A percentile compares a stretch with the other conserved stretches of the same genome.
These are phyloP conservation scores for Nyctanthes arbortristis DNA, from an alignment of 257 asterid genomes.

Conservation along the genomic window DNA sequence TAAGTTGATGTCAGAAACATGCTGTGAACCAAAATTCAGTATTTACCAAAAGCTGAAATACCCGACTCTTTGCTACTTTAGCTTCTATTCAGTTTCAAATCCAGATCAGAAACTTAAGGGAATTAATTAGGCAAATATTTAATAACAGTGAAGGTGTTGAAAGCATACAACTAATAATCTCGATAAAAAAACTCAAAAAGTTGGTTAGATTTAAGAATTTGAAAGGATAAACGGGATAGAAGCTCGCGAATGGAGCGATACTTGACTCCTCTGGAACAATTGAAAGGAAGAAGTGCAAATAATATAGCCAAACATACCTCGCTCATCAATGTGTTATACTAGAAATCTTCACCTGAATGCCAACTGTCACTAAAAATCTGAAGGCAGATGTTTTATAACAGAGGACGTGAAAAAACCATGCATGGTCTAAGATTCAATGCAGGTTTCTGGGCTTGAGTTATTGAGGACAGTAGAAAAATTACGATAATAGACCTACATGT, in stretches of 20 bases:
- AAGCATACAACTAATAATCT: slow-evolving; percentile 12
- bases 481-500: too few relatives aligned
- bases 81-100: not conserved
- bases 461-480: too few relatives aligned
- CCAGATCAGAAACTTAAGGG: slow-evolving; percentile 2
- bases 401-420: too few relatives aligned
- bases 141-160: slow-evolving; percentile 5
- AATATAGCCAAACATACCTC: not conserved
- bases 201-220: slow-evolving; percentile 6
- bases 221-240: not conserved
- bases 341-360: not conserved
- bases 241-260: not conserved
- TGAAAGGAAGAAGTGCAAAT: not conserved
- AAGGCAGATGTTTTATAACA: too few relatives aligned
- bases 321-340: not conserved
- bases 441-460: too few relatives aligned
- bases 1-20: not conserved
- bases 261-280: not conserved
- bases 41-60: not conserved
- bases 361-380: not conserved
- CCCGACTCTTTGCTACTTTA: not conserved
- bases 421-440: too few relatives aligned
- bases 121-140: slow-evolving; percentile 10
- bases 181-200: not conserved
- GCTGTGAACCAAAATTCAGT: not conserved